phyloP scores from a whole-genome alignment of 345 rosid genomes.

The Toxicodendron radicans region DNA sequence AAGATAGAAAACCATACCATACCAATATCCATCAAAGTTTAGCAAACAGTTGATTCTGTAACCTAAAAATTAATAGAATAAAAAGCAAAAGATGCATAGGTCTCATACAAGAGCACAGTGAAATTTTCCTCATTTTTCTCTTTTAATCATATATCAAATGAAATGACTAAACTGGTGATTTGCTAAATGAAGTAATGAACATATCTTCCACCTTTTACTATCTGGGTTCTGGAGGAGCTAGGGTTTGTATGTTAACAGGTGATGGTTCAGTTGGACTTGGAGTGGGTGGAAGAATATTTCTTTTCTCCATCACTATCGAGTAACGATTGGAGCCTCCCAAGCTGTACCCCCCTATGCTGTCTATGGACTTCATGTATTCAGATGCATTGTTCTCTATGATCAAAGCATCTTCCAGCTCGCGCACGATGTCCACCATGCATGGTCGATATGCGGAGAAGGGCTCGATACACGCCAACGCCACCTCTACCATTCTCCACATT shows the following conservation, averaged over 20 bases:
- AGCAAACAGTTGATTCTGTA: slow-evolving; percentile 15
- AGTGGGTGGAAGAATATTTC: slow-evolving; percentile 33
- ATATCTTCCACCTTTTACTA: slow-evolving; percentile 22
- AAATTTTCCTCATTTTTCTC: slow-evolving; percentile 15
- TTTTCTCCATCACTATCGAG: slow-evolving; percentile 45
- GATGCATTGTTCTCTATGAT: slow-evolving; percentile 80
- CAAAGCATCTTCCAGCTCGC: slow-evolving; percentile 71
- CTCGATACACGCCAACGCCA: slow-evolving; percentile 65
- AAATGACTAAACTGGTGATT: slow-evolving; percentile 19
- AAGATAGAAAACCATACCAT: no score
- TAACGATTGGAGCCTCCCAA: slow-evolving; percentile 53
- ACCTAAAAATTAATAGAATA: slow-evolving; percentile 15
- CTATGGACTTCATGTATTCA: slow-evolving; percentile 71
- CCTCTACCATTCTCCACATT: slow-evolving; percentile 79
- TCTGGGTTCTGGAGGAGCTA: slow-evolving; percentile 55
- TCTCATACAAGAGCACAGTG: slow-evolving; percentile 1
- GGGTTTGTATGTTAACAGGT: slow-evolving; percentile 35
- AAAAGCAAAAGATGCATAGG: not conserved
- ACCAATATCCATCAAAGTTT: slow-evolving; percentile 3
- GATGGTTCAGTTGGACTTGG: slow-evolving; percentile 44
- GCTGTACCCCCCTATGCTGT: slow-evolving; percentile 60
- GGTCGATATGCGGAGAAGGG: slow-evolving; percentile 62
- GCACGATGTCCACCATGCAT: slow-evolving; percentile 57
- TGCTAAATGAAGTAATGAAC: slow-evolving; percentile 4
- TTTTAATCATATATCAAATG: not conserved